Conservation (phyloP, 495 filamentous ascomycete species). For the Aspergillus incahuasiensis region DNA sequence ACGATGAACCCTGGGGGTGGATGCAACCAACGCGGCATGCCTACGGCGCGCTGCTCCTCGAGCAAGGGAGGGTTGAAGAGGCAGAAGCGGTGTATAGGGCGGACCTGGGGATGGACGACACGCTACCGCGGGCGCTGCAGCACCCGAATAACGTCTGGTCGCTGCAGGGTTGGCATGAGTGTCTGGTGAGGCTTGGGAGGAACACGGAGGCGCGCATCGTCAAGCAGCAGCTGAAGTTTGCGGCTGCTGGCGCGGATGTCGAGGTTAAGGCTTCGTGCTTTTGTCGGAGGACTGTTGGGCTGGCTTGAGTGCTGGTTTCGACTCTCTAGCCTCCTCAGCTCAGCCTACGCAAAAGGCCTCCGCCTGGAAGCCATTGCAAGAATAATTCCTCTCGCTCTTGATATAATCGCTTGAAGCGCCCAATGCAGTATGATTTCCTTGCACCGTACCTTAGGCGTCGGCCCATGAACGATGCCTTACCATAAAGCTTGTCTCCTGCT, state of each 20-base stretch:
- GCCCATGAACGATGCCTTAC: too few relatives aligned
- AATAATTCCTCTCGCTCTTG: too few relatives aligned
- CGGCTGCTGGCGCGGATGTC: slow-evolving; percentile 51
- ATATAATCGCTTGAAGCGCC: not conserved
- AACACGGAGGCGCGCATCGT: slow-evolving; percentile 45
- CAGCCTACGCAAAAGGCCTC: too few relatives aligned
- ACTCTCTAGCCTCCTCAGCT: not conserved
- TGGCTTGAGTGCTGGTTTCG: not conserved
- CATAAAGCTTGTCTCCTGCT: too few relatives aligned
- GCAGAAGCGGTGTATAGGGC: slow-evolving; percentile 51
- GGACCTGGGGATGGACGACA: slow-evolving; percentile 54
- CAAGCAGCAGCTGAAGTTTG: slow-evolving; percentile 45
- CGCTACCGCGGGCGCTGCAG: slow-evolving; percentile 50
- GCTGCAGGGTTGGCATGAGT: slow-evolving; percentile 60
- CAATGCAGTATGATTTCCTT: not conserved
- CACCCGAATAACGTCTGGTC: slow-evolving; percentile 66
- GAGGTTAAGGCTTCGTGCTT: slow-evolving; percentile 55
- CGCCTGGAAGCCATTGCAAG: too few relatives aligned
- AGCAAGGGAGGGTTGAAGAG: slow-evolving; percentile 52
- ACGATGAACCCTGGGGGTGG: slow-evolving; percentile 65
- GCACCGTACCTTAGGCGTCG: too few relatives aligned
- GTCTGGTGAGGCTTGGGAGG: slow-evolving; percentile 46
- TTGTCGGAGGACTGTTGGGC: slow-evolving; percentile 35
- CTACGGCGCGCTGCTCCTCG: slow-evolving; percentile 55
- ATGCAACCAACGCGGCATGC: slow-evolving; percentile 63